A percentile compares a stretch with the other conserved stretches of the same genome.
These are phyloP conservation scores for Chenopodium album DNA, from an alignment of 148 eudicot genomes.

Conservation along the genomic window DNA sequence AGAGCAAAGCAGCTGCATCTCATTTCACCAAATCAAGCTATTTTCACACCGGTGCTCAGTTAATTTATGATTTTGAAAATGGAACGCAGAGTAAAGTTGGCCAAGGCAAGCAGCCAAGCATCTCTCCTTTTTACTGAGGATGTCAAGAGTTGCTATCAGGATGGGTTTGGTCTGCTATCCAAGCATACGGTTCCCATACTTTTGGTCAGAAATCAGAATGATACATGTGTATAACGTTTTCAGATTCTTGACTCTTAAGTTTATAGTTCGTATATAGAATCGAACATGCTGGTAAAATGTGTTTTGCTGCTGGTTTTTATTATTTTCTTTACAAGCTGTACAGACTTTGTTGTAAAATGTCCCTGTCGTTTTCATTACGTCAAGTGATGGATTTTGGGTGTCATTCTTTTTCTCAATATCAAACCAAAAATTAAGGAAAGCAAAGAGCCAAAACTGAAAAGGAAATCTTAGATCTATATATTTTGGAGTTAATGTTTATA, in stretches of 20 bases:
- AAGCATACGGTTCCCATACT: conserved; percentile 2
- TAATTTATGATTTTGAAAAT: neutral
- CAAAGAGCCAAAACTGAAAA: neutral
- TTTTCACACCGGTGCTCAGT: conserved; percentile 1
- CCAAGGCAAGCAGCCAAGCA: neutral
- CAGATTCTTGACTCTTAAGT: neutral
- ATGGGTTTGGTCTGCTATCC: neutral
- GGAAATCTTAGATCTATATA: neutral
- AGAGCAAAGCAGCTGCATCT: neutral
- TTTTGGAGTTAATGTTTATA: neutral
- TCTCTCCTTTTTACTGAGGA: neutral
- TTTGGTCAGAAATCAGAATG: neutral
- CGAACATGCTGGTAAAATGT: neutral
- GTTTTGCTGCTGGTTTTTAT: neutral
- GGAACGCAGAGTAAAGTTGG: neutral
- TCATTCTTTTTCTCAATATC: neutral
- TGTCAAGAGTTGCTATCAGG: neutral
- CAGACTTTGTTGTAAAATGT: neutral
- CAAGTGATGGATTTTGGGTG: neutral
- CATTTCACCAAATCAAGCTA: neutral
- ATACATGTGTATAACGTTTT: conserved; percentile 16
- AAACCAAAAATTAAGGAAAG: neutral
- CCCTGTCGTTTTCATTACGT: neutral
- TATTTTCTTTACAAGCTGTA: neutral
- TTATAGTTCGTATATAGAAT: neutral